Evolutionary conservation across 495 filamentous ascomycete genomes (phyloP).

Genomic region (Penicillium dipodomyicola): DNA sequence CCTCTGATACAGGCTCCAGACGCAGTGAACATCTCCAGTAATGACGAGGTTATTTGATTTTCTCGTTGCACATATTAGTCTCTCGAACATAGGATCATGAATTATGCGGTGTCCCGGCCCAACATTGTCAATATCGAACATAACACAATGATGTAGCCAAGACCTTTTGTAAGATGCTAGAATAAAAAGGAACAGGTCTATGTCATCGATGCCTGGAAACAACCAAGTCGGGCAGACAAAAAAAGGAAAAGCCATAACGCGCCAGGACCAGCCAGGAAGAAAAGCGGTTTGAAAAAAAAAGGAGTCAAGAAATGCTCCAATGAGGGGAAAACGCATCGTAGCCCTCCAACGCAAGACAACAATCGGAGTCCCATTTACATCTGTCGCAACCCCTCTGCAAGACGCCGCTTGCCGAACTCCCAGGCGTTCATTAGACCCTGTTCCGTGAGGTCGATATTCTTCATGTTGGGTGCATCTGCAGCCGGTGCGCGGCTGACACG

Average conservation of each 20-base stretch:
- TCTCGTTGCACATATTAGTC: conserved; percentile 5
- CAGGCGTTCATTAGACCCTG: conserved; percentile 94
- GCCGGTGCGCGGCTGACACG: conserved; percentile 88
- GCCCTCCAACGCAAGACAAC: conserved; percentile 7
- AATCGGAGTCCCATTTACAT: conserved; percentile 32
- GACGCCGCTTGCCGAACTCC: conserved; percentile 89
- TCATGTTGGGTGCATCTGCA: conserved; percentile 82
- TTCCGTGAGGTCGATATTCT: conserved; percentile 92
- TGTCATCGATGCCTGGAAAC: conserved; percentile 20
- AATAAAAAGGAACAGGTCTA: conserved; percentile 29
- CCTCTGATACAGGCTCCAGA: neutral
- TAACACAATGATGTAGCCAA: conserved; percentile 3
- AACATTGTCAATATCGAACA: conserved; percentile 6
- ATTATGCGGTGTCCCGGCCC: conserved; percentile 4
- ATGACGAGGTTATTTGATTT: neutral
- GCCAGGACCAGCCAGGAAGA: conserved; percentile 46
- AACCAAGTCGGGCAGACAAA: conserved; percentile 18
- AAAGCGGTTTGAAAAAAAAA: conserved; percentile 21
- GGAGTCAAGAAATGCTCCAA: conserved; percentile 30
- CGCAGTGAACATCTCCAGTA: neutral
- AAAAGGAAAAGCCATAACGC: conserved; percentile 31
- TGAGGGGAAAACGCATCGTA: conserved; percentile 15
- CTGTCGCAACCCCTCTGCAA: conserved; percentile 89
- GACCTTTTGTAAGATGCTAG: conserved; percentile 10
- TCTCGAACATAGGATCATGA: conserved; percentile 10